A percentile compares a stretch with the other conserved stretches of the same genome.
phyloP scores from a whole-genome alignment of 2,329 filamentous ascomycete species.

The Neopestalotiopsis sp. region DNA sequence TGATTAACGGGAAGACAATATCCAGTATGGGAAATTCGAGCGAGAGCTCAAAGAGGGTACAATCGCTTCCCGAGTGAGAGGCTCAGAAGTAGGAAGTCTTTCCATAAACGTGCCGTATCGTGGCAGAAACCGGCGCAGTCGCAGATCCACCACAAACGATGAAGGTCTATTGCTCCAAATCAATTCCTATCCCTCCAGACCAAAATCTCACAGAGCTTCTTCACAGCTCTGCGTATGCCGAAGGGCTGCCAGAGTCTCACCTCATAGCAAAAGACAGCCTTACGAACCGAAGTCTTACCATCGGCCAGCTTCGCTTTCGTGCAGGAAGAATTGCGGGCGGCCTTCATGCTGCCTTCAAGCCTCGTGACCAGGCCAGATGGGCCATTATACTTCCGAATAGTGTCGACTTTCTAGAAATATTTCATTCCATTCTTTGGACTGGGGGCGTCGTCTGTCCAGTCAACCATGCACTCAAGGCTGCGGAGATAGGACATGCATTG shows the following conservation, averaged over 20 bases:
- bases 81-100: background rate
- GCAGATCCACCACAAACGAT: slow-evolving; percentile 23
- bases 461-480: slow-evolving; percentile 44
- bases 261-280: slow-evolving; percentile 48
- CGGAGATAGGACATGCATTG: slow-evolving; percentile 48
- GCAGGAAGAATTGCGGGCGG: slow-evolving; percentile 48
- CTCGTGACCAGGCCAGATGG: slow-evolving; percentile 44
- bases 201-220: slow-evolving; percentile 51
- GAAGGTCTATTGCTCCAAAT: slow-evolving; percentile 39
- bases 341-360: slow-evolving; percentile 37
- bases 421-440: slow-evolving; percentile 48
- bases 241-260: slow-evolving; percentile 45
- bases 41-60: background rate
- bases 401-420: slow-evolving; percentile 49
- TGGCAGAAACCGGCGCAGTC: background rate
- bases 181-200: slow-evolving; percentile 42
- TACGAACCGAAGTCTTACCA: slow-evolving; percentile 50
- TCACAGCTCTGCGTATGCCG: slow-evolving; percentile 38
- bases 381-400: slow-evolving; percentile 50
- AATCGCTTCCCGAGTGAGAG: background rate
- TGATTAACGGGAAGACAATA: background rate
- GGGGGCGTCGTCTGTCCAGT: slow-evolving; percentile 46
- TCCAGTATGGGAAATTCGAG: background rate
- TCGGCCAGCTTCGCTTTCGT: slow-evolving; percentile 46
- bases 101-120: background rate